Conservation (phyloP, 257 asterid genomes). For the Eustoma russellianum region DNA sequence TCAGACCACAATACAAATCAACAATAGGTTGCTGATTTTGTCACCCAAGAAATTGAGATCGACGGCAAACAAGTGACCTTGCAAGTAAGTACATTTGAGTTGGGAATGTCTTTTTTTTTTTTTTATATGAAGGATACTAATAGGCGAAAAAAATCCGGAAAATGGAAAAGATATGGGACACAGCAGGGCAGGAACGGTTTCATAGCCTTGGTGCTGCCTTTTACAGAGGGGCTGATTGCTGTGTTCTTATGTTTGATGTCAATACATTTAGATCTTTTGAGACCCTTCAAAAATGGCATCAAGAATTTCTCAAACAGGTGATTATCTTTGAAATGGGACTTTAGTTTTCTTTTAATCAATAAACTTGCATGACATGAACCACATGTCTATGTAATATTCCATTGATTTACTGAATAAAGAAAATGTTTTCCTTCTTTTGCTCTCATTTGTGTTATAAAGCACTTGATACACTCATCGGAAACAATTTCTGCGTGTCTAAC, state of each 20-base stretch:
- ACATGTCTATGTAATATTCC: too few species aligned
- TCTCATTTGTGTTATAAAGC: too few species aligned
- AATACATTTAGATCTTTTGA: slow-evolving; percentile 67
- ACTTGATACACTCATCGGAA: too few species aligned
- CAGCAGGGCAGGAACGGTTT: slow-evolving; percentile 92
- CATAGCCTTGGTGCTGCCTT: slow-evolving; percentile 79
- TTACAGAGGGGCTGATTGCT: slow-evolving; percentile 93
- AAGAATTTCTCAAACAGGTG: slow-evolving; percentile 73
- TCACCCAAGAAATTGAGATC: slow-evolving; percentile 57
- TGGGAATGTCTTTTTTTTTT: too few species aligned
- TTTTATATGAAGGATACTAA: neutral
- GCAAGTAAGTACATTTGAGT: slow-evolving; percentile 42
- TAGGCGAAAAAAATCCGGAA: neutral
- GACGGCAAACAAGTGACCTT: slow-evolving; percentile 60
- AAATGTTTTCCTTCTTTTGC: too few species aligned
- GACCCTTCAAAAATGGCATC: slow-evolving; percentile 73
- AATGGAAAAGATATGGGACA: slow-evolving; percentile 69
- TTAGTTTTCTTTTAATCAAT: neutral
- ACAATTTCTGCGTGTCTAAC: too few species aligned
- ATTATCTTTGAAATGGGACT: neutral
- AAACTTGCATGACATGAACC: neutral
- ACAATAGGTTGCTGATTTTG: slow-evolving; percentile 88
- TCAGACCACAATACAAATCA: slow-evolving; percentile 47
- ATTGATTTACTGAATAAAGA: too few species aligned
- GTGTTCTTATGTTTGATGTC: slow-evolving; percentile 72